A percentile compares a stretch with the other conserved stretches of the same genome.
Conservation (phyloP, 106 monocot species). For the Phalaenopsis equestris region DNA sequence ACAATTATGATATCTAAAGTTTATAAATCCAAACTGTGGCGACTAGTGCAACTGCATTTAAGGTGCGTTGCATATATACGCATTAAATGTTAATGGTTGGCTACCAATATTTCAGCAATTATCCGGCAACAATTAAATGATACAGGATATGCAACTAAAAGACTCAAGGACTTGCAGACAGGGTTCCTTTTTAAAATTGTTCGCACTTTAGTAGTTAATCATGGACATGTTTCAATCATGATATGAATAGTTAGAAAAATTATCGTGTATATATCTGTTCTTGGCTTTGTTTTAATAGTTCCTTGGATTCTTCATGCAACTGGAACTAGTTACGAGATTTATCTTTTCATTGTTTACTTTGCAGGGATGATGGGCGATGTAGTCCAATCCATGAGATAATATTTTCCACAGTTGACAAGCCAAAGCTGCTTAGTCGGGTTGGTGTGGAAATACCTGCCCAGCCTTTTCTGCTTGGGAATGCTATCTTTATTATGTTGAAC, state of each 20-base stretch:
- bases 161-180: neutral
- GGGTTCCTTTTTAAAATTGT: neutral
- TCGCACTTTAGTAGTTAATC: neutral
- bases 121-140: neutral
- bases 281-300: neutral
- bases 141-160: neutral
- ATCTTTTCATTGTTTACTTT: conserved; percentile 2
- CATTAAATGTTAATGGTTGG: neutral
- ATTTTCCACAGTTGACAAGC: conserved; percentile 85
- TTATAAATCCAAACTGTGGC: neutral
- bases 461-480: neutral
- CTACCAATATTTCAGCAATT: neutral
- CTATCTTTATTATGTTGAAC: neutral
- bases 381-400: conserved; percentile 70
- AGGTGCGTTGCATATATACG: neutral
- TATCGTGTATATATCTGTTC: neutral
- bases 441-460: neutral
- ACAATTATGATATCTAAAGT: too few species aligned
- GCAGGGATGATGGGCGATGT: conserved; percentile 46
- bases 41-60: neutral
- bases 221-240: neutral
- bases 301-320: neutral
- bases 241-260: neutral
- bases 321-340: conserved; percentile 1
- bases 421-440: conserved; percentile 94